These are phyloP conservation scores for Fraxinus xanthoxyloides DNA, from an alignment of 305 asterid genomes.

Conservation along the genomic window DNA sequence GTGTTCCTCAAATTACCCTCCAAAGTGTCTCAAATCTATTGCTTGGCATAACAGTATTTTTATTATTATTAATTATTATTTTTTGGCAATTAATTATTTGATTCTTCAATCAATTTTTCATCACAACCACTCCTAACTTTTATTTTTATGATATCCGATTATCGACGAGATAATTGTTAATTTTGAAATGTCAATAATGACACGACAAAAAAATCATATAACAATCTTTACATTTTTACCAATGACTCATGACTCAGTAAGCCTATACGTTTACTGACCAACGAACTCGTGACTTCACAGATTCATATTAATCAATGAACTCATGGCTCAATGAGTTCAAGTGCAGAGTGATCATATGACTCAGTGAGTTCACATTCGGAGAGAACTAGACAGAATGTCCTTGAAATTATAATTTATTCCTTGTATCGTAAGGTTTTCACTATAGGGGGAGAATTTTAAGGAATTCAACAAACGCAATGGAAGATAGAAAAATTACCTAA, in stretches of 20 bases:
- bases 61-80: no score
- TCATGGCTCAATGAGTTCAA: neutral
- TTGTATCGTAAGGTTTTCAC: neutral
- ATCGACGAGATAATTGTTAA: neutral
- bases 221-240: neutral
- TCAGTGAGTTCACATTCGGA: neutral
- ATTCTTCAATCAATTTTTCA: neutral
- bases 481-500: neutral
- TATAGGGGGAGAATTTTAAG: neutral
- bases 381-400: neutral
- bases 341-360: neutral
- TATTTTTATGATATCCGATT: no score
- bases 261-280: neutral
- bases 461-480: neutral
- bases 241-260: neutral
- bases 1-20: conserved; percentile 59
- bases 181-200: neutral
- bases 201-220: neutral
- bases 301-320: neutral
- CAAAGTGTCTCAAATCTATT: conserved; percentile 59
- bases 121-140: neutral
- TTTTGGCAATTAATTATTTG: neutral
- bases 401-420: neutral
- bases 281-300: neutral
- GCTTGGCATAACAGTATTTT: conserved; percentile 52